phyloP scores from a whole-genome alignment of 768 basidiomycete genomes.

The Fomitopsis serialis region DNA sequence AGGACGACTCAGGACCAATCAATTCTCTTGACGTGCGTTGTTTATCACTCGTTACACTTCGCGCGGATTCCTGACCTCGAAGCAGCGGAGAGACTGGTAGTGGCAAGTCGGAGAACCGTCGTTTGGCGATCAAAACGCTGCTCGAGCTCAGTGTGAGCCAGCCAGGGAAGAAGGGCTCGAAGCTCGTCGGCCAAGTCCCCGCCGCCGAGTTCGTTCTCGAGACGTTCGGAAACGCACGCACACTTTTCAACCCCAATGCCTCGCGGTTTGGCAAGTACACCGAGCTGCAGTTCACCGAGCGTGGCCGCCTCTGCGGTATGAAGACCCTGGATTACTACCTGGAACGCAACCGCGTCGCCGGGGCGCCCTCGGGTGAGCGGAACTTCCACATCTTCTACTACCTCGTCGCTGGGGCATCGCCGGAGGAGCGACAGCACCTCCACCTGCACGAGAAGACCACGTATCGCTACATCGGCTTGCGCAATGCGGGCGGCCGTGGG shows the following conservation, averaged over 20 bases:
- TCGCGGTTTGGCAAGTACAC: conserved; percentile 98
- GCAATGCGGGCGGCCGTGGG: conserved; percentile 38
- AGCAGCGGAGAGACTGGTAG: conserved; percentile 86
- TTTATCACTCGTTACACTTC: neutral
- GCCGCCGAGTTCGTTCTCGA: conserved; percentile 95
- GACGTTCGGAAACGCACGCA: conserved; percentile 89
- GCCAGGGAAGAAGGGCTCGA: conserved; percentile 91
- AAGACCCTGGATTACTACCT: conserved; percentile 98
- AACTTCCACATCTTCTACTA: conserved; percentile 99
- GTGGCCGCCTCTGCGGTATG: conserved; percentile 80
- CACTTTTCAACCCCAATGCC: conserved; percentile 89
- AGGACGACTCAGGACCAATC: conserved; percentile 92
- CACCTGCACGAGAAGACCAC: conserved; percentile 74
- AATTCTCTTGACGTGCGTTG: conserved; percentile 73
- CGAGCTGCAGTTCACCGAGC: conserved; percentile 93
- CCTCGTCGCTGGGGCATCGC: conserved; percentile 83
- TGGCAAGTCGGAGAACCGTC: conserved; percentile 88
- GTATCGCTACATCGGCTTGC: conserved; percentile 84
- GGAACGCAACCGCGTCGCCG: conserved; percentile 85
- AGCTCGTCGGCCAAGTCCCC: conserved; percentile 81
- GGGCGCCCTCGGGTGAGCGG: conserved; percentile 84
- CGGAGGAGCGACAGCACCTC: conserved; percentile 86
- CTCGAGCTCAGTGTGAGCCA: conserved; percentile 86
- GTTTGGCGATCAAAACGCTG: conserved; percentile 87
- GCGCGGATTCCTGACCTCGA: neutral